These are phyloP conservation scores for Letharia columbiana DNA, from an alignment of 495 filamentous ascomycete species.

Conservation along the genomic window DNA sequence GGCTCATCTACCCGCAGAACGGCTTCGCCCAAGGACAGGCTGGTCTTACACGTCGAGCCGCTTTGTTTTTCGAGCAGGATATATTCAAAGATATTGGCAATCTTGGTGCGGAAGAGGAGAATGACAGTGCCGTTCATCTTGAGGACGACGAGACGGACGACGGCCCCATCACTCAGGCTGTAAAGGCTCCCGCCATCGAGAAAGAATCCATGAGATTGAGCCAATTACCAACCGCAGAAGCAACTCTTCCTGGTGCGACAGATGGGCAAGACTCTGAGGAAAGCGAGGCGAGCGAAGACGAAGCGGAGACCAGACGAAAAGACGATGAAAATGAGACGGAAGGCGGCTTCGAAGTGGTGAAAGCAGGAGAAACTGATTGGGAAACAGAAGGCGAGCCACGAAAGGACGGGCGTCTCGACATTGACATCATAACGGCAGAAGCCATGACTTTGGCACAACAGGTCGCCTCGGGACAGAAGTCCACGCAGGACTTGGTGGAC, in stretches of 20 bases:
- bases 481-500: conserved; percentile 67
- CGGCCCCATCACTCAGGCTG: conserved; percentile 13
- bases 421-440: conserved; percentile 97
- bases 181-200: conserved; percentile 16
- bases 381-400: conserved; percentile 59
- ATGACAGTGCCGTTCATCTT: conserved; percentile 46
- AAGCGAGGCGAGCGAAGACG: conserved; percentile 2
- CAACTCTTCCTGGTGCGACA: background rate
- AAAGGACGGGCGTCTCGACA: conserved; percentile 65
- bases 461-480: conserved; percentile 77
- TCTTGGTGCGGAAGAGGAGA: conserved; percentile 40
- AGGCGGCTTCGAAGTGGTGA: conserved; percentile 38
- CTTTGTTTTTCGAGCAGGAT: conserved; percentile 88
- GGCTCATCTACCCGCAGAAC: conserved; percentile 22
- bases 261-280: background rate
- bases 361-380: conserved; percentile 41
- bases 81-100: conserved; percentile 77
- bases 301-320: conserved; percentile 11
- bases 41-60: conserved; percentile 70
- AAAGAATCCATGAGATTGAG: background rate
- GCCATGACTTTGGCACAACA: conserved; percentile 97
- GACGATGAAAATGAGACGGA: conserved; percentile 33
- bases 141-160: conserved; percentile 28
- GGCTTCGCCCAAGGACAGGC: conserved; percentile 33
- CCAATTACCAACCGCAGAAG: background rate